Base-by-base conservation (phyloP, 1,284 basidiomycete species). In the Ustilago sp. region DNA sequence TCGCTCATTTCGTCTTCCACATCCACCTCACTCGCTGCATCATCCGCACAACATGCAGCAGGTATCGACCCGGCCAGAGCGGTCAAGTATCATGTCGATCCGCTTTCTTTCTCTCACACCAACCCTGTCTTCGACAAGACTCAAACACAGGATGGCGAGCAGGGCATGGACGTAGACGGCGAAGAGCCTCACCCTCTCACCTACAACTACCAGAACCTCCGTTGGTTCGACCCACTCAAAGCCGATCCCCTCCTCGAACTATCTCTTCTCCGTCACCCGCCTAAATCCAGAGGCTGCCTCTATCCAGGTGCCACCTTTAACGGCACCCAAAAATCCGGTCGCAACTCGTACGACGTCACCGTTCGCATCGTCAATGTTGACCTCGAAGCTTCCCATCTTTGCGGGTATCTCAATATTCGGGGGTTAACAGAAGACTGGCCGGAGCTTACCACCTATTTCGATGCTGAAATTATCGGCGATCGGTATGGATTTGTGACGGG, bases 401-500 rank as follows among this genome's bases (percentile, higher is more conserved):
- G 82, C 35, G 85, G 85, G 47, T 85, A 83, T 47, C 80, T 86
- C 62, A 83, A 85, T 59, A 86, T 86, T 45, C 71, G 79, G 13
- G 85, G 84, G 3, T 69, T 85, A 13, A 85, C 85, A 4, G 80
- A 83, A 52, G 83, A 86, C 63, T 86, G 83, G 80, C 85, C 85
- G 0, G 83, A 84, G 62, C 68, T 86, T 31, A 85, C 82, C 13
- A 86, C 85, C 4, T 86, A 80, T 62, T 86, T 86, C 41, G 83
- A 85, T 36, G 81, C 82, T 19, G 85, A 85, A 50, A 84, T 85
- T 67, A 81, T 86, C 19, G 83, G 82, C 15, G 63, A 74, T 31
- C 58, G 74, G 12, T 78, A 83, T 45, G 68, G 73, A 17, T 84
- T 85, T 47, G 67, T 81, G 11, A 85, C 82, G 23, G 75, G 75